Percentiles rank a stretch among this genome's conserved stretches.
phyloP scores from a whole-genome alignment of 164 flowering plant species.

The Berberis thunbergii region DNA sequence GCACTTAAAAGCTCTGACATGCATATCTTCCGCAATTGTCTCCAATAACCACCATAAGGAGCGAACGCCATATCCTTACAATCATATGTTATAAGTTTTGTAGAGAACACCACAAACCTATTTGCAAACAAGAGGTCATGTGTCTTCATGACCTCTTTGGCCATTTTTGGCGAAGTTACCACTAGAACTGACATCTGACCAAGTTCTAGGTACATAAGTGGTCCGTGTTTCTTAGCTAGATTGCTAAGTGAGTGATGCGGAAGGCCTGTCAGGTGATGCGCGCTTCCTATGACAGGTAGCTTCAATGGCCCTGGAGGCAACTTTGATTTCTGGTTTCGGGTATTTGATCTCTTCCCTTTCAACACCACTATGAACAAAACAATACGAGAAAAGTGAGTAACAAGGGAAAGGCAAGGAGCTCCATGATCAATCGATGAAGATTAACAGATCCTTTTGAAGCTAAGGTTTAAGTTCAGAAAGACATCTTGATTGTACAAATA shows the following conservation, averaged over 20 bases:
- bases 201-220: constrained; percentile 21
- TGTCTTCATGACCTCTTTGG: constrained; percentile 18
- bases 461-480: too few species aligned
- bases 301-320: constrained; percentile 22
- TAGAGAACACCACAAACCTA: constrained; percentile 8
- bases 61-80: constrained; percentile 12
- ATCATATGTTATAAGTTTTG: constrained; percentile 6
- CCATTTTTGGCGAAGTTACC: constrained; percentile 18
- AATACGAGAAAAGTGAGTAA: constrained; percentile 7
- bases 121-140: constrained; percentile 18
- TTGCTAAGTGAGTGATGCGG: constrained; percentile 16
- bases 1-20: constrained; percentile 22
- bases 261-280: constrained; percentile 18
- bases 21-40: constrained; percentile 27
- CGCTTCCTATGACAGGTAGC: constrained; percentile 27
- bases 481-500: too few species aligned
- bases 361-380: constrained; percentile 5
- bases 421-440: not conserved
- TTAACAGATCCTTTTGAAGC: too few species aligned
- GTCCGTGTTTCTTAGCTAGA: constrained; percentile 23
- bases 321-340: constrained; percentile 3
- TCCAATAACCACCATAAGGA: constrained; percentile 28
- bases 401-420: not conserved
- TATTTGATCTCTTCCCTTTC: not conserved
- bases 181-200: constrained; percentile 18